Evolutionary conservation across 306 rosid genomes (phyloP), one percentile per base, ranked within the genome.

Genomic region (Calophaca sinica): DNA sequence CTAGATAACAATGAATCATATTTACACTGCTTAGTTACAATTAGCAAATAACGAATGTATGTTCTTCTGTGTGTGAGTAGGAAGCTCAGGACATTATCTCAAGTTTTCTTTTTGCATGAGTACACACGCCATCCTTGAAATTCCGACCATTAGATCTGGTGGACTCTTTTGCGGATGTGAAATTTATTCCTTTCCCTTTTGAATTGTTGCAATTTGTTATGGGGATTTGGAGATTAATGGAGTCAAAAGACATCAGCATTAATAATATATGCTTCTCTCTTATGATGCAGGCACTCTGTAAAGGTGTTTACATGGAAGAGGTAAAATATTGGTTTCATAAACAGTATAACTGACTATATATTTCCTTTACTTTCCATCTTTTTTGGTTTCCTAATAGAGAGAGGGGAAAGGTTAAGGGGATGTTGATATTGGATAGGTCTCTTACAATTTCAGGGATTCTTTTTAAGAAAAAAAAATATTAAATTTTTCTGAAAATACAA

Each of bases 141-240:
- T 15, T 74, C 70, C 26, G 58, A 77, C 72, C 74, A 32, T 41
- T 14, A 26, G 35, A 41, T 20, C 41, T 75, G 59, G 68, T 58
- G 46, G 60, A 74, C 55, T 49, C 11, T 59, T 15, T 66, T 62
- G 68, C 4, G 33, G 7, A 31, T 70, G 35, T 55, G 45, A 51
- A 49, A 48, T 50, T 75, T 49, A 84, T 73, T 46, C 51, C 12
- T 13, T 61, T 39, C 48, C n/a, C 31, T 45, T n/a, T 73, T 62
- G 28, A 68, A 41, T 55, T 44, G 62, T 4, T 74, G 88, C 86
- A 93, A 97, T 91, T 93, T 89, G 96, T 78, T 68, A 82, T 93
- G 92, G 91, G 91, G 81, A 87, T 86, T 59, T 91, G 92, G 96
- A 84, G 80, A 64, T 71, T 91, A 73, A 89, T 93, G 98, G 86